Conservation (phyloP, 495 filamentous ascomycete species). For the Trichoderma reesei region DNA sequence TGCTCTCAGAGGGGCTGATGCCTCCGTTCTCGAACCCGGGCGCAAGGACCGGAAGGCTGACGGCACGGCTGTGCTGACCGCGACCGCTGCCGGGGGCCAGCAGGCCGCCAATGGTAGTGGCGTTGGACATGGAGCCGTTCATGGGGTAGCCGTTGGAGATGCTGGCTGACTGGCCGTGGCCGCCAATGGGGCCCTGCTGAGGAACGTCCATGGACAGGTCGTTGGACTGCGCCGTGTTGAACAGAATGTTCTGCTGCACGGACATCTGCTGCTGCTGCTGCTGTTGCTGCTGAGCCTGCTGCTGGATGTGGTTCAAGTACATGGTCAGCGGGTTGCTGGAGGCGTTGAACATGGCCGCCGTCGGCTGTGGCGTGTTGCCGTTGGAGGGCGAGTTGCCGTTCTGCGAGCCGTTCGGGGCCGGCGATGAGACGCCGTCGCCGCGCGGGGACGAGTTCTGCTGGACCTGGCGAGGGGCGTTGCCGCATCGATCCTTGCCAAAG, state of each 20-base stretch:
- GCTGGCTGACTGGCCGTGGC: constrained; percentile 53
- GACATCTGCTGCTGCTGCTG: constrained; percentile 59
- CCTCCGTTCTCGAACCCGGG: constrained; percentile 42
- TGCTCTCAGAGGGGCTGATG: constrained; percentile 34
- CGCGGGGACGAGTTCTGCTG: constrained; percentile 36
- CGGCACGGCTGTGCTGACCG: constrained; percentile 70
- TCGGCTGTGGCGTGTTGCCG: constrained; percentile 25
- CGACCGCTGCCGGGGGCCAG: constrained; percentile 62
- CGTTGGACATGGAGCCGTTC: constrained; percentile 44
- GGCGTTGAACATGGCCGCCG: constrained; percentile 62
- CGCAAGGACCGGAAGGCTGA: constrained; percentile 64
- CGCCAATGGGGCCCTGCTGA: constrained; percentile 39
- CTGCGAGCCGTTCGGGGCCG: constrained; percentile 44
- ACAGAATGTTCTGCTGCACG: constrained; percentile 50
- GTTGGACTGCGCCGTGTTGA: constrained; percentile 47
- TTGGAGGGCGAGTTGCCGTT: constrained; percentile 44
- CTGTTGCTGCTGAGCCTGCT: constrained; percentile 66
- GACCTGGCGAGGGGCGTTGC: constrained; percentile 84
- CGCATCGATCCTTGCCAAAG: constrained; percentile 97
- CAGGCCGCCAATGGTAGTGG: constrained; percentile 61
- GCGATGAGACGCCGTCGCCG: constrained; percentile 56
- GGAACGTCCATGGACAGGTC: constrained; percentile 44
- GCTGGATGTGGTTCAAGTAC: constrained; percentile 79
- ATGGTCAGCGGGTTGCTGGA: constrained; percentile 87
- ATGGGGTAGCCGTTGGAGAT: constrained; percentile 48